Evolutionary conservation across 2,329 filamentous ascomycete genomes (phyloP), one percentile per base, ranked within the genome.

Genomic region (Hypoxylon sp.): DNA sequence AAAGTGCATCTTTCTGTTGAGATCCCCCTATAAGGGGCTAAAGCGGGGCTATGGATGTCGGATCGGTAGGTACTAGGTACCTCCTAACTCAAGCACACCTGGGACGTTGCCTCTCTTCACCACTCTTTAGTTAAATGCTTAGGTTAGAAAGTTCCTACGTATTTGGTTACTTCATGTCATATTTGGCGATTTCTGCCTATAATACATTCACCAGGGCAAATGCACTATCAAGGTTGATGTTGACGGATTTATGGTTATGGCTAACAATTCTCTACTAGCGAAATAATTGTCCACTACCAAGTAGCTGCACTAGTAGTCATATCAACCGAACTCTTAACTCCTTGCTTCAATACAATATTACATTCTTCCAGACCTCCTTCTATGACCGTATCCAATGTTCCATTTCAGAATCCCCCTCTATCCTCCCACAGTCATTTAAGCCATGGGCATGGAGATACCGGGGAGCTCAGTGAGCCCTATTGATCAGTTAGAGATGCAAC

Each of bases 381-480:
- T 44, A 44, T 44, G 17, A 44, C 5, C 22, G 2, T 29, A 29
- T 26, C 46, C 46, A 31, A 50, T 29, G 13, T 3, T 50, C 26
- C 46, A 9, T 17, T 9, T 10, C 11, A 24, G 11, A 46, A 35
- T 29, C 19, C 14, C 14, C 29, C 44, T 39, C 46, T 50, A 59
- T 58, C 29, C 13, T 19, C 17, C 35, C 11, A 29, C 11, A 24
- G n/a, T 13, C 14, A 14, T 51, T 59, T 63, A 62, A 13, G 37
- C 52, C 73, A 74, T 75, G 9, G 70, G 72, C 74, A 74, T 76
- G 51, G 51, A 63, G 2, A 71, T 50, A 29, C 75, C 76, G 14
- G 76, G 76, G 6, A 78, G 75, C 61, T 75, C 69, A 8, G 64
- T 62, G 35, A 78, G 66, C 76, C 76, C 75, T 77, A n/a, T 54